These are phyloP conservation scores for Coemansia sp. DNA, from an alignment of 192 early-diverging fungal genomes.

Conservation along the genomic window DNA sequence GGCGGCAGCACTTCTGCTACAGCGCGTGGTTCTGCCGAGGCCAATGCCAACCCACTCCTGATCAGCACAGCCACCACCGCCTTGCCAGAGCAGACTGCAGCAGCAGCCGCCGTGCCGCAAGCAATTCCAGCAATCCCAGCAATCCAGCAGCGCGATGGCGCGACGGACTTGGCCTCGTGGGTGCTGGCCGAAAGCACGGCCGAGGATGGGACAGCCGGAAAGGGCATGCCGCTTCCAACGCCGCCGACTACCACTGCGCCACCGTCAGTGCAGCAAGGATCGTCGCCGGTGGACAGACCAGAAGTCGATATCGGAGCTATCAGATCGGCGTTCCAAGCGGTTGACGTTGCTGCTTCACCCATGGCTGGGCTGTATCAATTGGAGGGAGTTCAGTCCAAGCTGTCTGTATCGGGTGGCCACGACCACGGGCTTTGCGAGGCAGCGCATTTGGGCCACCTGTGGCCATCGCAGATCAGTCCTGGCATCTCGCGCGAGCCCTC, in stretches of 20 bases:
- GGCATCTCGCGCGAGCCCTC: slow-evolving; percentile 37
- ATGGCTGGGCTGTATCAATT: not conserved
- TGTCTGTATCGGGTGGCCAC: slow-evolving; percentile 48
- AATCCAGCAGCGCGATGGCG: slow-evolving; percentile 10
- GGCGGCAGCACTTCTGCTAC: slow-evolving; percentile 9
- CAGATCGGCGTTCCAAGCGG: slow-evolving; percentile 15
- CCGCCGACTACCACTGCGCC: slow-evolving; percentile 21
- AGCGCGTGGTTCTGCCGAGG: not conserved
- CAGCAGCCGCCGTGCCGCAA: not conserved
- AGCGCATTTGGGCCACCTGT: slow-evolving; percentile 32
- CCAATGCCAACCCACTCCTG: not conserved
- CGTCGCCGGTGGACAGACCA: not conserved
- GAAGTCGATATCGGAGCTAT: slow-evolving; percentile 4
- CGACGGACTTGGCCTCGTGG: not conserved
- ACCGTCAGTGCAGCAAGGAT: slow-evolving; percentile 15
- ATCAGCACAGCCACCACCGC: not conserved
- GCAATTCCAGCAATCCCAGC: slow-evolving; percentile 12
- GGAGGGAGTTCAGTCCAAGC: slow-evolving; percentile 36
- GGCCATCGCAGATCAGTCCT: slow-evolving; percentile 55
- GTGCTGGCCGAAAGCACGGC: not conserved
- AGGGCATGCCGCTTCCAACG: slow-evolving; percentile 15
- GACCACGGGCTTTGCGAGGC: slow-evolving; percentile 24
- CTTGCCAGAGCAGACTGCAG: not conserved
- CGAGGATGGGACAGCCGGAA: not conserved
- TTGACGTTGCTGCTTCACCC: not conserved